Conservation (phyloP, 352 stramenopile genomes). For the Pythium rhizo-oryzae region DNA sequence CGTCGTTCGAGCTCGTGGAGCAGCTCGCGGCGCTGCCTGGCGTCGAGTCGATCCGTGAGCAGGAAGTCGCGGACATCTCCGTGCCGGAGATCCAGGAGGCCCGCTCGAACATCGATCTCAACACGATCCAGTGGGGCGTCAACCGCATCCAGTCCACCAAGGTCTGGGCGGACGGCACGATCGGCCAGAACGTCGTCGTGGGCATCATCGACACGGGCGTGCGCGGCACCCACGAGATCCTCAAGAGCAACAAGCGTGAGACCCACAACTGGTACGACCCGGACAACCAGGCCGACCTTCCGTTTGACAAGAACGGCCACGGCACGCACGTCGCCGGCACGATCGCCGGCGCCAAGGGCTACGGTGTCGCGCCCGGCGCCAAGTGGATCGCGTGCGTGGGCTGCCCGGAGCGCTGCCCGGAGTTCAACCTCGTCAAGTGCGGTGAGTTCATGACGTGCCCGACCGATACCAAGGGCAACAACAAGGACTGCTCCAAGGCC, state of each 20-base stretch:
- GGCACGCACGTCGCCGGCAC: conserved; percentile 40
- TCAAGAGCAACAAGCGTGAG: conserved; percentile 20
- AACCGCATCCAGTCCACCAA: conserved; percentile 20
- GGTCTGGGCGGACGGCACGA: conserved; percentile 30
- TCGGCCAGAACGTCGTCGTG: conserved; percentile 29
- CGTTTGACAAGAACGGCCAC: conserved; percentile 34
- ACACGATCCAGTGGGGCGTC: conserved; percentile 32
- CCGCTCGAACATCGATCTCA: background rate
- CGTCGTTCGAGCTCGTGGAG: conserved; percentile 25
- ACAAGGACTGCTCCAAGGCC: conserved; percentile 40
- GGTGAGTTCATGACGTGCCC: conserved; percentile 31
- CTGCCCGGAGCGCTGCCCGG: conserved; percentile 20
- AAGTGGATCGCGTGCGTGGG: conserved; percentile 38
- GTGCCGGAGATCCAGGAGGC: background rate
- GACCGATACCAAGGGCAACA: conserved; percentile 26
- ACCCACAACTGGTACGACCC: conserved; percentile 36
- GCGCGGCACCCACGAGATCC: conserved; percentile 29
- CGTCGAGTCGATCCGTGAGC: conserved; percentile 27
- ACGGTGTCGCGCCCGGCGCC: conserved; percentile 31
- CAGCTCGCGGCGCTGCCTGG: conserved; percentile 20
- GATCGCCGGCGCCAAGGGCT: conserved; percentile 32
- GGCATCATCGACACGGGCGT: conserved; percentile 40
- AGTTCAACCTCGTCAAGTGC: conserved; percentile 30
- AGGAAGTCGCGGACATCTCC: conserved; percentile 2
- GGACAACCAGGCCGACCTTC: conserved; percentile 24